phyloP scores from a whole-genome alignment of 1,139 yeast species.

The Komagataea norvegica region DNA sequence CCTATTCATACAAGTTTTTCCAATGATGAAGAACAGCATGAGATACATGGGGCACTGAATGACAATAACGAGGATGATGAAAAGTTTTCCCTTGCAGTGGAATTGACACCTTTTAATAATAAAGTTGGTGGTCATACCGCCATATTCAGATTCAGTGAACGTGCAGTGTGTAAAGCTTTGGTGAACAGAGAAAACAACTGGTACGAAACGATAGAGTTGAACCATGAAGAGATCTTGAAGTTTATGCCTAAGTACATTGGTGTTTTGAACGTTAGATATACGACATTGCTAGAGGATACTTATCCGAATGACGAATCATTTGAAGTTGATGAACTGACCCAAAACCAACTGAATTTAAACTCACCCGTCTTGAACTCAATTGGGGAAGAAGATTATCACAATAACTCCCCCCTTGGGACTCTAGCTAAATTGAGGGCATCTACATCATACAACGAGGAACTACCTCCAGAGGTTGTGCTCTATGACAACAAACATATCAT shows the following conservation, averaged over 20 bases:
- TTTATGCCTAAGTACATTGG: constrained; percentile 96
- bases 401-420: constrained; percentile 3
- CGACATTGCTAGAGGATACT: constrained; percentile 21
- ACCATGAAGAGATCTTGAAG: constrained; percentile 68
- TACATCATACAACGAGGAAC: constrained; percentile 28
- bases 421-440: constrained; percentile 16
- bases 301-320: constrained; percentile 8
- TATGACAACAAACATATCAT: constrained; percentile 88
- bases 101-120: constrained; percentile 80
- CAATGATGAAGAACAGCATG: constrained; percentile 1
- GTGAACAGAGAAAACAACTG: constrained; percentile 85
- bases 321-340: constrained; percentile 12
- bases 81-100: constrained; percentile 69
- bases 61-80: constrained; percentile 24
- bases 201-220: constrained; percentile 81
- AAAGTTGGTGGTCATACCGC: constrained; percentile 99
- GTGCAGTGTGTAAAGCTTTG: constrained; percentile 94
- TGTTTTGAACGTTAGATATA: constrained; percentile 81
- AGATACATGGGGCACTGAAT: constrained; percentile 1
- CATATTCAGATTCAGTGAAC: constrained; percentile 80
- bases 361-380: constrained; percentile 19
- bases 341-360: constrained; percentile 9
- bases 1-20: no score
- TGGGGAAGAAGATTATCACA: constrained; percentile 10
- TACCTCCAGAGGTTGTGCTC: constrained; percentile 74